Conservation (phyloP, 2,329 filamentous ascomycete genomes). For the Colletotrichum simmondsii region DNA sequence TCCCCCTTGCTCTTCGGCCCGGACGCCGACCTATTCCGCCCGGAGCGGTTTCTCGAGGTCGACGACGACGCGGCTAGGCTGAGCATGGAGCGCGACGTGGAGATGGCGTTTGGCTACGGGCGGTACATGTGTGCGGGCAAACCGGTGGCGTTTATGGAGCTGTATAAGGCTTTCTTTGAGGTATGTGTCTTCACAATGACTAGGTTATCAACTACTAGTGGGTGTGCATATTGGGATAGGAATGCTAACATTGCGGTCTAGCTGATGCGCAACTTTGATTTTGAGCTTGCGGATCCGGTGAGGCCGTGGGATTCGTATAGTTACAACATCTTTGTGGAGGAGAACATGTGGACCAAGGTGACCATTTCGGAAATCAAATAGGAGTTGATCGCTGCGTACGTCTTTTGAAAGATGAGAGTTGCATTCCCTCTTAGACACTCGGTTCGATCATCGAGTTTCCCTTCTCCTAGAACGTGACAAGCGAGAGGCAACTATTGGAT, state of each 20-base stretch:
- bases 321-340: constrained; percentile 5
- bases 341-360: constrained; percentile 20
- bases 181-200: background rate
- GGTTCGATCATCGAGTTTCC: too few relatives aligned
- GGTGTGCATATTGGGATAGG: too few relatives aligned
- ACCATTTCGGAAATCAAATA: background rate
- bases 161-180: constrained; percentile 53
- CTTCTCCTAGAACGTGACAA: too few relatives aligned
- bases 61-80: constrained; percentile 45
- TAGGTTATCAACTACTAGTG: too few relatives aligned
- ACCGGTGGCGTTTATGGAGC: constrained; percentile 63
- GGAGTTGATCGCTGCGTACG: background rate
- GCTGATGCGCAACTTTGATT: constrained; percentile 22
- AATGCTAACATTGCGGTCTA: too few relatives aligned
- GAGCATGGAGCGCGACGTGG: constrained; percentile 57
- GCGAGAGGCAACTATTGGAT: too few relatives aligned
- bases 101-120: constrained; percentile 62
- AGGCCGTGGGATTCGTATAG: background rate
- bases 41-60: constrained; percentile 59
- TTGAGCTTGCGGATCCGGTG: constrained; percentile 7
- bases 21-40: constrained; percentile 57
- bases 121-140: constrained; percentile 58
- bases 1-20: constrained; percentile 51
- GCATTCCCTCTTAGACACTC: too few relatives aligned
- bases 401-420: too few relatives aligned